These are phyloP conservation scores for Phaeosphaeriaceae sp. DNA, from an alignment of 2,329 filamentous ascomycete genomes.

Conservation along the genomic window DNA sequence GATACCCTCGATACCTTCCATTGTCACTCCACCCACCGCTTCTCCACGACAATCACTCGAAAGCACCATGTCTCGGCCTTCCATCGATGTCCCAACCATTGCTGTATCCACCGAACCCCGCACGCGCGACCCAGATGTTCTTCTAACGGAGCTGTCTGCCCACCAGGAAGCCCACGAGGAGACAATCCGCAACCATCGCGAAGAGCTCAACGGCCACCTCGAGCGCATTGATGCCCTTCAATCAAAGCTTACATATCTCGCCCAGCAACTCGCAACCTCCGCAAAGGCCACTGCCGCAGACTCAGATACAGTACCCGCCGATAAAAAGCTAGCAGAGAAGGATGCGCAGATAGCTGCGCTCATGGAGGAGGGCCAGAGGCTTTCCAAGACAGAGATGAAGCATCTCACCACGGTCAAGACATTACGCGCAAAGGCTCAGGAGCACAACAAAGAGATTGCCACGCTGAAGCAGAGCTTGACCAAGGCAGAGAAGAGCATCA, in stretches of 20 bases:
- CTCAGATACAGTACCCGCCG: slow-evolving; percentile 48
- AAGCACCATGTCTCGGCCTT: slow-evolving; percentile 39
- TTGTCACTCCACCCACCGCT: slow-evolving; percentile 33
- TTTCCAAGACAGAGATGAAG: slow-evolving; percentile 86
- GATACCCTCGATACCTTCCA: slow-evolving; percentile 35
- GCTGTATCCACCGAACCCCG: slow-evolving; percentile 44
- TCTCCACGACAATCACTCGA: slow-evolving; percentile 45
- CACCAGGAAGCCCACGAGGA: slow-evolving; percentile 59
- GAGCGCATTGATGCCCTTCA: slow-evolving; percentile 93
- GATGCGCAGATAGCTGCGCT: slow-evolving; percentile 88
- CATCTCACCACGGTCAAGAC: slow-evolving; percentile 84
- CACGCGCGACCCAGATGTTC: slow-evolving; percentile 32
- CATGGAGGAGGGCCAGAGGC: slow-evolving; percentile 89
- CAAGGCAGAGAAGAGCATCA: slow-evolving; percentile 70
- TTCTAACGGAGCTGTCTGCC: slow-evolving; percentile 56
- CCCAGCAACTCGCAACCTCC: slow-evolving; percentile 77
- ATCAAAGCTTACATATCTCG: slow-evolving; percentile 86
- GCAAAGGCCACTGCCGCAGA: slow-evolving; percentile 70
- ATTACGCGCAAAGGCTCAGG: slow-evolving; percentile 62
- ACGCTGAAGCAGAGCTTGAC: slow-evolving; percentile 66
- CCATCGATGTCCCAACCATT: slow-evolving; percentile 30
- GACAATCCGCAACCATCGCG: slow-evolving; percentile 69
- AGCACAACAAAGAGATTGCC: slow-evolving; percentile 59
- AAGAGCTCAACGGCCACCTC: slow-evolving; percentile 82
- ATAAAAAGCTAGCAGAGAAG: slow-evolving; percentile 85